Evolutionary conservation across 192 early-diverging fungal species (phyloP).

Genomic region (Coemansia aciculifera): DNA sequence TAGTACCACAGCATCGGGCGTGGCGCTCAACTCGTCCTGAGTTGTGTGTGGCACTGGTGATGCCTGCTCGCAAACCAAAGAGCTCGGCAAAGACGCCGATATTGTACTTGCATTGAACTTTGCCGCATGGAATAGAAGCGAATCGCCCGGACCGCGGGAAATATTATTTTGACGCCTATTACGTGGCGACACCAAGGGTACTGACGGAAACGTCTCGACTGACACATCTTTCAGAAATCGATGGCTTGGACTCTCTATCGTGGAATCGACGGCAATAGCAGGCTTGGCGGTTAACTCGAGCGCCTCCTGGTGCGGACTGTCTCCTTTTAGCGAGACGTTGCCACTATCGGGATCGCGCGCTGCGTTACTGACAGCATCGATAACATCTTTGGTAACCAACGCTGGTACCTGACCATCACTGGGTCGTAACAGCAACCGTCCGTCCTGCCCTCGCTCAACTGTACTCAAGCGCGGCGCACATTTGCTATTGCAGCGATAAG

Average conservation of each 20-base stretch:
- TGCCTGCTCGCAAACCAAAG: background rate
- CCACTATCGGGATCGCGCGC: background rate
- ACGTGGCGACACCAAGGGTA: background rate
- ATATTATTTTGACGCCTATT: background rate
- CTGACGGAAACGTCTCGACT: constrained; percentile 19
- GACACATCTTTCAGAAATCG: background rate
- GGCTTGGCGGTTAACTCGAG: background rate
- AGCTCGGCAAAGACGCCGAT: background rate
- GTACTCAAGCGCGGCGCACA: constrained; percentile 46
- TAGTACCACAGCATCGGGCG: background rate
- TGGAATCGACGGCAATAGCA: background rate
- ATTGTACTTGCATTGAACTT: background rate
- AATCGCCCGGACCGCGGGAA: constrained; percentile 13
- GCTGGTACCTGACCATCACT: constrained; percentile 6
- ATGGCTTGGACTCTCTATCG: background rate
- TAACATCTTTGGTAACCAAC: background rate
- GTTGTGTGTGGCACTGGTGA: background rate
- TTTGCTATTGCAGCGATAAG: constrained; percentile 32
- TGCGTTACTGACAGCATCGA: background rate
- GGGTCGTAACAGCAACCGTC: constrained; percentile 29
- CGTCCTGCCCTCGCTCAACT: constrained; percentile 41
- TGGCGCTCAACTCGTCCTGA: background rate
- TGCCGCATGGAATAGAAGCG: constrained; percentile 17
- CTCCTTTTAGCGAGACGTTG: constrained; percentile 9
- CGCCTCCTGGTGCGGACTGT: constrained; percentile 9